These are phyloP conservation scores for Raffaelea deltoideospora DNA, from an alignment of 2,329 filamentous ascomycete genomes.

Conservation along the genomic window DNA sequence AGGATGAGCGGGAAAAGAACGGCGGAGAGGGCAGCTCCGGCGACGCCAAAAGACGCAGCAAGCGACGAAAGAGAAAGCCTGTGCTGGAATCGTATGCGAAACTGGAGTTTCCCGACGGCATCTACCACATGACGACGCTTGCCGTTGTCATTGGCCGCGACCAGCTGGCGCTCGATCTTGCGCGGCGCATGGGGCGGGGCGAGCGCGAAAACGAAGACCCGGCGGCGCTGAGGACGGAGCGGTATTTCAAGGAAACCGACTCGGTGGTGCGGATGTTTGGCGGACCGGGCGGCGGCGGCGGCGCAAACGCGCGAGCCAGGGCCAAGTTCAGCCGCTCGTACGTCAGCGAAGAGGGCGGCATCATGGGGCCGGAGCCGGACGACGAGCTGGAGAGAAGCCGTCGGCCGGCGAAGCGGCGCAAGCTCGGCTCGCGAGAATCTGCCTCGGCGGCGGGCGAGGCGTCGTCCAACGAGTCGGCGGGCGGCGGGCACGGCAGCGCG, in stretches of 20 bases:
- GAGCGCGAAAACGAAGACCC: slow-evolving; percentile 21
- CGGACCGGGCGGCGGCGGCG: slow-evolving; percentile 18
- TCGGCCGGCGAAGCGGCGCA: slow-evolving; percentile 31
- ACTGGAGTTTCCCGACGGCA: slow-evolving; percentile 58
- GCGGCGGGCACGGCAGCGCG: not conserved
- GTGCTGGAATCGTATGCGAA: slow-evolving; percentile 40
- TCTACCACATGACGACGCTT: slow-evolving; percentile 66
- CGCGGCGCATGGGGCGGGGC: slow-evolving; percentile 34
- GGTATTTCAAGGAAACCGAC: too few species aligned
- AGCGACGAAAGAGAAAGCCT: too few species aligned
- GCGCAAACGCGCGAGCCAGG: slow-evolving; percentile 10
- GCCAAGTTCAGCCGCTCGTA: slow-evolving; percentile 47
- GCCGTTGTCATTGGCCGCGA: slow-evolving; percentile 60
- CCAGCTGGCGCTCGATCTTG: slow-evolving; percentile 40
- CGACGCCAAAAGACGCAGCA: not conserved
- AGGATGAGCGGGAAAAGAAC: not conserved
- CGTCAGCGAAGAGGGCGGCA: slow-evolving; percentile 54
- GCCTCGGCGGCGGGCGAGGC: not conserved
- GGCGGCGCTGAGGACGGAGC: too few species aligned
- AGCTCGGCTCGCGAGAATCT: slow-evolving; percentile 13
- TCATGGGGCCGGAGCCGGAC: slow-evolving; percentile 48
- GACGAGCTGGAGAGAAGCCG: slow-evolving; percentile 35
- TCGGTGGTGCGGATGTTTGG: too few species aligned
- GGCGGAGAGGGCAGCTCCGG: not conserved
- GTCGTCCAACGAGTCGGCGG: not conserved